Evolutionary conservation across 495 filamentous ascomycete genomes (phyloP), one percentile per base, ranked within the genome.

Genomic region (Lasiosphaeriaceae sp.): DNA sequence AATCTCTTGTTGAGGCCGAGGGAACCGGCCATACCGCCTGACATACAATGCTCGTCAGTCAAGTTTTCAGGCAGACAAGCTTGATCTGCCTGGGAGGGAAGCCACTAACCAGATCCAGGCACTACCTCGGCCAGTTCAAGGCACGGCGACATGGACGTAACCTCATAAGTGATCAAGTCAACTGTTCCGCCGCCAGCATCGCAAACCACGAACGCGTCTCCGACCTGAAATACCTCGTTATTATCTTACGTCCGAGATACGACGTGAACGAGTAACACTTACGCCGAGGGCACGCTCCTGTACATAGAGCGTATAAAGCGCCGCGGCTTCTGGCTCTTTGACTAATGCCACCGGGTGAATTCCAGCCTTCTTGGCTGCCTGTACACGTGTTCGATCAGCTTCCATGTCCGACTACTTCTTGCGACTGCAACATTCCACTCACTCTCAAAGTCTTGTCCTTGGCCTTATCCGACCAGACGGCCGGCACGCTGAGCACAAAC

Each of bases 311-410:
- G 73, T 75, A 58, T 77, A 78, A 41, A 78, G 62, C 17, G 77
- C 77, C 8, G 77, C 77, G 14, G 76, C 77, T 57, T 80, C 77
- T 6, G 77, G 77, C 53, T 79, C 76, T 22, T 73, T 79, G 31
- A 77, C 74, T 48, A 79, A 45, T 7, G 57, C 63, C 24, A 75
- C 57, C 7, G 70, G 63, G 11, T 31, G 52, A 17, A 72, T 59
- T 0, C 67, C 67, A 1, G 67, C 69, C 24, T 29, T 23, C 45
- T 60, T 66, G 6, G 69, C 66, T 2, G 66, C 70, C 61, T 69
- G 39, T 12, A 37, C 21, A 17, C 1, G n/a, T 2, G n/a, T 31
- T n/a, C 5, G 24, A 29, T 9, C 12, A 29, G 12, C n/a, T 20
- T 31, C 26, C 9, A 31, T 31, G 4, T 31, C 26, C 9, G n/a